Evolutionary conservation across 2,329 filamentous ascomycete species (phyloP).

Genomic region (Uncinocarpus reesii): DNA sequence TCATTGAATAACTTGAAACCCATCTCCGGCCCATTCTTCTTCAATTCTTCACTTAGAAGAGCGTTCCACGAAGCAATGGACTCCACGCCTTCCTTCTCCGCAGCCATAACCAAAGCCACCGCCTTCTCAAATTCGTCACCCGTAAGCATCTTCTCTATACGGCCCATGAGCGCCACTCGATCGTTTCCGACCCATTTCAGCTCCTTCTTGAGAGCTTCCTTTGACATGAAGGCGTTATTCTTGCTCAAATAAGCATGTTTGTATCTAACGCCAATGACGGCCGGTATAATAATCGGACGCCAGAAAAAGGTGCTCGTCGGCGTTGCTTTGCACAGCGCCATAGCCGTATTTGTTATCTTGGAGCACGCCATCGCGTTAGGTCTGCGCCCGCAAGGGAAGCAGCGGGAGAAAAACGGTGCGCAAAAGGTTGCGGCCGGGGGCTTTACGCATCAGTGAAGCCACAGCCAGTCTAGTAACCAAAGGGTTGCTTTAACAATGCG

Average conservation of each 20-base stretch:
- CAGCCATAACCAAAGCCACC: slow-evolving; percentile 54
- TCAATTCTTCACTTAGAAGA: slow-evolving; percentile 61
- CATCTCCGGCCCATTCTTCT: slow-evolving; percentile 47
- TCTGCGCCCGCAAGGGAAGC: background rate
- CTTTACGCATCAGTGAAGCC: no score
- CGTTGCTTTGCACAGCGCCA: background rate
- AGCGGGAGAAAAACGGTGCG: no score
- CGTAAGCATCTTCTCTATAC: slow-evolving; percentile 52
- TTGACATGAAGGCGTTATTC: background rate
- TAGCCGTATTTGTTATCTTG: background rate
- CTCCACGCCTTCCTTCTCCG: slow-evolving; percentile 51
- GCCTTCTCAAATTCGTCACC: slow-evolving; percentile 57
- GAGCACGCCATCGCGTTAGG: background rate
- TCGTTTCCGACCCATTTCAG: slow-evolving; percentile 53
- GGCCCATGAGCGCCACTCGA: slow-evolving; percentile 59
- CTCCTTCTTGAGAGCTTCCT: slow-evolving; percentile 42
- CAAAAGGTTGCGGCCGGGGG: no score
- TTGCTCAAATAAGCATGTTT: slow-evolving; percentile 1
- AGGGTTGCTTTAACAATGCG: no score
- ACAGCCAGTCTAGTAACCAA: no score
- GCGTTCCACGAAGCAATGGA: slow-evolving; percentile 80
- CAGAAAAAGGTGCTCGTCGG: background rate
- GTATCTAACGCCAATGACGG: background rate
- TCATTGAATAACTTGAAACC: slow-evolving; percentile 86
- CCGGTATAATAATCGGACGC: background rate